A percentile compares a stretch with the other conserved stretches of the same genome.
Conservation (phyloP, 306 rosid genomes). For the Inga leiocalycina region DNA sequence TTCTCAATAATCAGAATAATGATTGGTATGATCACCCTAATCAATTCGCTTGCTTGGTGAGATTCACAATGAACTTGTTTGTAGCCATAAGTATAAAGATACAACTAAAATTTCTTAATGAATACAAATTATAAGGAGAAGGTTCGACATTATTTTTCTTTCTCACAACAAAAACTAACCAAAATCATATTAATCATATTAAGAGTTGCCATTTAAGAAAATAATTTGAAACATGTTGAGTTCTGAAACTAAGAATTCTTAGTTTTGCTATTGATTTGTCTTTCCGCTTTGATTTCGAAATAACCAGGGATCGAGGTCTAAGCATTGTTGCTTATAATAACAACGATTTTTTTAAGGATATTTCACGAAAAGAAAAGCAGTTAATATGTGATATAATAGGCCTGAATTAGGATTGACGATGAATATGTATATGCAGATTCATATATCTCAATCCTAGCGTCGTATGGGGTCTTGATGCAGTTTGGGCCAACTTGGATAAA, state of each 20-base stretch:
- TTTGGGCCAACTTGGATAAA: background rate
- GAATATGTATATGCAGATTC: background rate
- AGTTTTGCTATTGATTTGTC: background rate
- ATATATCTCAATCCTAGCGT: background rate
- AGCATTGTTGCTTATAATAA: no score
- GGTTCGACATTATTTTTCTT: background rate
- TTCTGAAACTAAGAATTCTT: background rate
- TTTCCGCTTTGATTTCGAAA: background rate
- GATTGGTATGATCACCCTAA: background rate
- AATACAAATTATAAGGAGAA: background rate
- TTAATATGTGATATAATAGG: background rate
- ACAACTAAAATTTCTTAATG: background rate
- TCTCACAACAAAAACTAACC: conserved; percentile 6
- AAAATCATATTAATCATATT: background rate
- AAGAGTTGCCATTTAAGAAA: background rate
- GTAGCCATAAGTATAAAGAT: background rate
- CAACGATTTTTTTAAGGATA: no score
- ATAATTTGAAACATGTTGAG: background rate
- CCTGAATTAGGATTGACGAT: background rate
- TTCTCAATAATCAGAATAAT: background rate
- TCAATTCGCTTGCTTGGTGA: background rate
- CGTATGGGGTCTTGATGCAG: background rate
- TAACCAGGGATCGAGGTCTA: background rate
- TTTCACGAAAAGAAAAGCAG: no score
- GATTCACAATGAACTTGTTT: background rate